Conservation (phyloP, 2,329 filamentous ascomycete genomes). For the Orbilia ellipsospora region DNA sequence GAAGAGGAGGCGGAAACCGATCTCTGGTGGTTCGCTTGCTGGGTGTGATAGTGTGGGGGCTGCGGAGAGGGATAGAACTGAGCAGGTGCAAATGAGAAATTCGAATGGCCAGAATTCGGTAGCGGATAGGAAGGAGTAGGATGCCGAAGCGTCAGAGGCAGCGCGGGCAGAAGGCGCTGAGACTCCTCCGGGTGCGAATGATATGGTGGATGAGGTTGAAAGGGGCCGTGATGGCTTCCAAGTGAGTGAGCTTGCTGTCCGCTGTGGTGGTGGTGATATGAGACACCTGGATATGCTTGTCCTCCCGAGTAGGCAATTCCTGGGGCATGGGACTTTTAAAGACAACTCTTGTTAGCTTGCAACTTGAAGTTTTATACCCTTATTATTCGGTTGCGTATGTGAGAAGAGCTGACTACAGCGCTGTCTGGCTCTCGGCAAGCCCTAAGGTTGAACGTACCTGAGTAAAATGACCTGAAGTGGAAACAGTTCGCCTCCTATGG, state of each 20-base stretch:
- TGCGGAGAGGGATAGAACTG: conserved; percentile 53
- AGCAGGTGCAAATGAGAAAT: conserved; percentile 38
- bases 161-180: conserved; percentile 11
- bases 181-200: conserved; percentile 38
- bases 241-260: conserved; percentile 35
- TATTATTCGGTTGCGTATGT: neutral
- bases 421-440: no score
- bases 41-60: conserved; percentile 28
- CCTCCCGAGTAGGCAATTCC: conserved; percentile 9
- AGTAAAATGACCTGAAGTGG: conserved; percentile 18
- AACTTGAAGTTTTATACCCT: no score
- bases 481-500: conserved; percentile 35
- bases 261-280: conserved; percentile 23
- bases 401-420: neutral
- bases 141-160: conserved; percentile 36
- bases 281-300: conserved; percentile 38
- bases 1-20: conserved; percentile 43
- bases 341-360: neutral
- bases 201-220: conserved; percentile 50
- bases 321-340: conserved; percentile 1
- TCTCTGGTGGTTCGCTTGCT: conserved; percentile 40
- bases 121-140: conserved; percentile 44
- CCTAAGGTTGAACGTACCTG: conserved; percentile 23
- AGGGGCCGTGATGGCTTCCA: conserved; percentile 29
- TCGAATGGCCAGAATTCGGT: conserved; percentile 30